A percentile compares a stretch with the other conserved stretches of the same genome.
Evolutionary conservation across 805 yeast species (phyloP).

Genomic region (Yamadazyma tumulicola): DNA sequence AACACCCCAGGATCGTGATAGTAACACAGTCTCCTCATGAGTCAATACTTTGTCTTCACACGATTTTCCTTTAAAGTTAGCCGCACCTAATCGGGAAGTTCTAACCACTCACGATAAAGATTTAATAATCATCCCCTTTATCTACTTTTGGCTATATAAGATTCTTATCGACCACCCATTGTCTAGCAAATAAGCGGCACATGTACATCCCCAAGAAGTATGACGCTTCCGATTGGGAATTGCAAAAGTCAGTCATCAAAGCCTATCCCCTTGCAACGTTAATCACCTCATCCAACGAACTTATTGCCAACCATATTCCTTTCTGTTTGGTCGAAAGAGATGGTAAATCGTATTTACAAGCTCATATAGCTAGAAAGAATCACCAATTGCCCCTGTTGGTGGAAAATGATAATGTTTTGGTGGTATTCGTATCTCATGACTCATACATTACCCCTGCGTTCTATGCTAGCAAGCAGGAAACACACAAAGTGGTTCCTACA

Average conservation of each 20-base stretch:
- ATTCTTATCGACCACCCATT: too few species aligned
- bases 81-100: too few species aligned
- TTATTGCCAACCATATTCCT: conserved; percentile 57
- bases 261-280: conserved; percentile 52
- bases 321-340: conserved; percentile 38
- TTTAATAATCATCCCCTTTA: too few species aligned
- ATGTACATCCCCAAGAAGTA: conserved; percentile 40
- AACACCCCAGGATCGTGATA: too few species aligned
- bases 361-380: conserved; percentile 54
- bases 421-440: conserved; percentile 50
- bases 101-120: too few species aligned
- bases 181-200: background rate
- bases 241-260: conserved; percentile 40
- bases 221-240: conserved; percentile 29
- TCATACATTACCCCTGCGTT: conserved; percentile 58
- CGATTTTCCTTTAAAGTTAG: too few species aligned
- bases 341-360: conserved; percentile 41
- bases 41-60: too few species aligned
- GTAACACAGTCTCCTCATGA: too few species aligned
- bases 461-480: conserved; percentile 52
- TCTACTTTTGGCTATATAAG: too few species aligned
- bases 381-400: conserved; percentile 45
- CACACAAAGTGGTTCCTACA: conserved; percentile 66
- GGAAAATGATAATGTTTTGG: conserved; percentile 37
- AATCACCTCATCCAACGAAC: conserved; percentile 31